Conservation (phyloP, 768 basidiomycete genomes). For the Boletus vinaceobasis region DNA sequence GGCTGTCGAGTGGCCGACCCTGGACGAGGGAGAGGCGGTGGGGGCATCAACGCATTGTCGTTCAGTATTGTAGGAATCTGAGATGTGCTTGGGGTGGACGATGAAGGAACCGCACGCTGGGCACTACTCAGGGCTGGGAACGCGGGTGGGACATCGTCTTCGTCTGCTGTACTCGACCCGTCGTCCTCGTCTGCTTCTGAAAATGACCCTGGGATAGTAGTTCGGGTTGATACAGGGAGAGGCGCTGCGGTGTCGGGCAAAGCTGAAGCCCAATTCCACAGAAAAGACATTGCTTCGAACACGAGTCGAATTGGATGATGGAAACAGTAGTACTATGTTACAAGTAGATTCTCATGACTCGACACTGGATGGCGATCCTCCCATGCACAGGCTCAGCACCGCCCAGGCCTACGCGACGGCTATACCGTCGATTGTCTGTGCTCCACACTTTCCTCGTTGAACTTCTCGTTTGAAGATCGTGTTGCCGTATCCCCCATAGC, state of each 20-base stretch:
- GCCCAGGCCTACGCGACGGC: no score
- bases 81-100: neutral
- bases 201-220: conserved; percentile 24
- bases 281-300: conserved; percentile 41
- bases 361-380: no score
- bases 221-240: neutral
- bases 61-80: conserved; percentile 35
- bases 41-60: conserved; percentile 51
- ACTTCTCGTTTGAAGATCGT: neutral
- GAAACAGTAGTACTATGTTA: no score
- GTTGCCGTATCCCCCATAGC: neutral
- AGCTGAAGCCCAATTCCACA: conserved; percentile 57
- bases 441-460: neutral
- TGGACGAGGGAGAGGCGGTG: conserved; percentile 42
- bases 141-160: conserved; percentile 63
- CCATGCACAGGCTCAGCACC: no score
- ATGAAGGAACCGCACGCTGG: conserved; percentile 49
- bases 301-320: no score
- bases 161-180: conserved; percentile 38
- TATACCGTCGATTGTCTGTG: neutral
- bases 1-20: conserved; percentile 31
- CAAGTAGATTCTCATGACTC: neutral
- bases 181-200: conserved; percentile 33
- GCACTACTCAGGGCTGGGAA: conserved; percentile 74
- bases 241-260: conserved; percentile 29